Conservation (phyloP, 2,329 filamentous ascomycete genomes). For the Fusarium scirpi region DNA sequence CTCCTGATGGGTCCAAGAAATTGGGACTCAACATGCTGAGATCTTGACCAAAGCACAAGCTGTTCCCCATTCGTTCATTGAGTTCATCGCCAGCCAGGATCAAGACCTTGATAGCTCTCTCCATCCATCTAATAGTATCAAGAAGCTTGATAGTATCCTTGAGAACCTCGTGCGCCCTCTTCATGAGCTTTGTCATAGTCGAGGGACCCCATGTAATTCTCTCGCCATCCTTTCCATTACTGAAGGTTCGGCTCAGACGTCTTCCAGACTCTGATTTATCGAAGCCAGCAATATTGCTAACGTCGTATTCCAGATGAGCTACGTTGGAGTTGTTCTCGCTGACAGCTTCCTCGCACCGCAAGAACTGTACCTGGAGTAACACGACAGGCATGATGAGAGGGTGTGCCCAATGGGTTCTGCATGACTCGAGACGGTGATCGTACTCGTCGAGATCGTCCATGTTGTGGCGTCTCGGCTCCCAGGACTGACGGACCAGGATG, state of each 20-base stretch:
- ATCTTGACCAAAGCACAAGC: constrained; percentile 37
- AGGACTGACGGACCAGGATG: constrained; percentile 58
- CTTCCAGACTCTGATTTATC: constrained; percentile 48
- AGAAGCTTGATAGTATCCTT: constrained; percentile 60
- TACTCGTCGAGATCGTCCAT: constrained; percentile 60
- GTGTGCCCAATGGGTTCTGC: constrained; percentile 59
- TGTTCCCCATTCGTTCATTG: constrained; percentile 48
- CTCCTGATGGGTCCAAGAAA: constrained; percentile 38
- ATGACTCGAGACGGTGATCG: constrained; percentile 59
- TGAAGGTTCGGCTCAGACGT: constrained; percentile 42
- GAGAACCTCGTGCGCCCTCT: constrained; percentile 60
- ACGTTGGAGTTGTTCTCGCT: constrained; percentile 59
- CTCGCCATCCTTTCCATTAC: constrained; percentile 41
- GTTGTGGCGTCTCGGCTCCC: constrained; percentile 56
- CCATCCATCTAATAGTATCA: constrained; percentile 62
- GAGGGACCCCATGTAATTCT: constrained; percentile 53
- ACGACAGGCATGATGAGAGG: constrained; percentile 60
- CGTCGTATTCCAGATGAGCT: constrained; percentile 56
- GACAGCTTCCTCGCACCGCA: constrained; percentile 59
- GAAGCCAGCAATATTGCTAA: constrained; percentile 58
- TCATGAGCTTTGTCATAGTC: constrained; percentile 62
- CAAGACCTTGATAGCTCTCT: constrained; percentile 58
- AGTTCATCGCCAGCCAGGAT: constrained; percentile 59
- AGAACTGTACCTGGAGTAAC: constrained; percentile 60
- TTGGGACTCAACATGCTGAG: constrained; percentile 46